Evolutionary conservation across 768 basidiomycete genomes (phyloP), one percentile per base, ranked within the genome.

Genomic region (Lanmaoa rubissima): DNA sequence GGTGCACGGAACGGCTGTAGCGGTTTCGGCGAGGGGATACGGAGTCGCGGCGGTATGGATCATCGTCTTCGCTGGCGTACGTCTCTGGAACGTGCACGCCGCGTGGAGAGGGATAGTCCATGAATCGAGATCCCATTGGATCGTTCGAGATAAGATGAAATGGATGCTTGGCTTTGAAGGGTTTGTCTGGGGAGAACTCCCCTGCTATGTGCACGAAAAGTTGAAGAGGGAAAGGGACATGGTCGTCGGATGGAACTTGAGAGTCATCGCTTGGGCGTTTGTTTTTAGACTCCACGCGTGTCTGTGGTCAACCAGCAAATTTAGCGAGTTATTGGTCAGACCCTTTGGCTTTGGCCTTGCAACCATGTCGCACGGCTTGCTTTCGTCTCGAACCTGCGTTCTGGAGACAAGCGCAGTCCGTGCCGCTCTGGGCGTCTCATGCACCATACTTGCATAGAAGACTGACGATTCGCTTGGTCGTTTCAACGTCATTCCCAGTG

Each of bases 101-200:
- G 43, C 54, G 68, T 49, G 66, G 64, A 3, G 63, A 69, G n/a
- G 63, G 52, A 57, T 51, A 68, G 35, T 48, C 60, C 53, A 56
- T 56, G 46, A 46, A 46, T 45, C 47, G 42, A 61, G 46, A 72
- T 74, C 58, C 72, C 72, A 59, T 50, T 39, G 38, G 48, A 39
- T 24, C 10, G 24, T 38, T 17, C 28, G 35, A 50, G 38, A 31
- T 10, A 10, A 40, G 8, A 21, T 34, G 32, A 16, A 24, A 5
- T 28, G 48, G 19, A 17, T 39, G 12, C 1, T 28, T 31, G 38
- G 8, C 4, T 40, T 26, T 14, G 17, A n/a, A 12, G 38, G 17
- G 2, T 9, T 28, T 24, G n/a, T 35, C 21, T 48, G 32, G 16
- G 35, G 35, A 26, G 10, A 26, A 31, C 2, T 38, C 48, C 24